Conservation (phyloP, 2,329 filamentous ascomycete genomes). For the Monilinia fructigena region DNA sequence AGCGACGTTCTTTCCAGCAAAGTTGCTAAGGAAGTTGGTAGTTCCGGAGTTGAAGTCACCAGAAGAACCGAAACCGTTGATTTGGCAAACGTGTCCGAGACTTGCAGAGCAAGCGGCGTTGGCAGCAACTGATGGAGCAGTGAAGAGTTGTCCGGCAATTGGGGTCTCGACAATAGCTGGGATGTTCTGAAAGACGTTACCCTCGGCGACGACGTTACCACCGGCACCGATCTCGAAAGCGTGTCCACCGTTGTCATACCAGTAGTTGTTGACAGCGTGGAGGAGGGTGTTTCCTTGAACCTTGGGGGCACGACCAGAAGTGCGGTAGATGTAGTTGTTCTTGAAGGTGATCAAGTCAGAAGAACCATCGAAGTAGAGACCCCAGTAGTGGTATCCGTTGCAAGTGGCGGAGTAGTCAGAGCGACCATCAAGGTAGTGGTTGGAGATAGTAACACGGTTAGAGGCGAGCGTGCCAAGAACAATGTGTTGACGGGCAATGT, state of each 20-base stretch:
- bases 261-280: slow-evolving; percentile 48
- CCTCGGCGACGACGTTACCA: slow-evolving; percentile 45
- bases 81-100: slow-evolving; percentile 30
- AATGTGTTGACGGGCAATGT: slow-evolving; percentile 47
- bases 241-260: slow-evolving; percentile 45
- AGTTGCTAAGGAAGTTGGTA: slow-evolving; percentile 38
- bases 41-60: slow-evolving; percentile 38
- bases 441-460: slow-evolving; percentile 47
- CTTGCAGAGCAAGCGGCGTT: slow-evolving; percentile 30
- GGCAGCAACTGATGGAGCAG: slow-evolving; percentile 25
- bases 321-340: slow-evolving; percentile 48
- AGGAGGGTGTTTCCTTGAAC: slow-evolving; percentile 43
- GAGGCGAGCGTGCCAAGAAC: slow-evolving; percentile 41
- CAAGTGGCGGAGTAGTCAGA: slow-evolving; percentile 46
- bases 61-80: slow-evolving; percentile 35
- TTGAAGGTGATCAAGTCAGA: slow-evolving; percentile 45
- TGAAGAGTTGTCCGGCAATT: slow-evolving; percentile 27
- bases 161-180: slow-evolving; percentile 28
- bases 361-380: slow-evolving; percentile 44
- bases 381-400: slow-evolving; percentile 50
- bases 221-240: slow-evolving; percentile 45
- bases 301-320: slow-evolving; percentile 47
- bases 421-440: slow-evolving; percentile 47
- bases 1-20: slow-evolving; percentile 38
- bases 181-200: slow-evolving; percentile 48